Percentiles rank a stretch among this genome's conserved stretches.
These are phyloP conservation scores for Actinomortierella wolfii DNA, from an alignment of 371 early-diverging fungal species.

Conservation along the genomic window DNA sequence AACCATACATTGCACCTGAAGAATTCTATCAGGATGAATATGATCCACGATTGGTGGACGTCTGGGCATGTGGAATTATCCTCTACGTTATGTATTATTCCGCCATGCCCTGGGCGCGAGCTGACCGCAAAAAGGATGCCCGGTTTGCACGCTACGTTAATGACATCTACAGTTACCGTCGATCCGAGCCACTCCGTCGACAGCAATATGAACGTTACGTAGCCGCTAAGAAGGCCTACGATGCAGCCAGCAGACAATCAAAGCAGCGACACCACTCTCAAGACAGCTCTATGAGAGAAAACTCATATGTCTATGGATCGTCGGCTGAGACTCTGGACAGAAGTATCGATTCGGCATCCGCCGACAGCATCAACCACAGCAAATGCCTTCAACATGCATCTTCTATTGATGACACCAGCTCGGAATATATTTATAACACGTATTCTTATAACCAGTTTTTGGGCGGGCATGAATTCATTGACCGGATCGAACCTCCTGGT, in stretches of 20 bases:
- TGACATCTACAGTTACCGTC: constrained; percentile 24
- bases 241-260: too few species aligned
- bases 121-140: constrained; percentile 34
- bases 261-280: too few species aligned
- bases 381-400: too few species aligned
- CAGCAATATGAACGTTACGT: constrained; percentile 13
- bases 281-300: too few species aligned
- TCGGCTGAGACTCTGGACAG: too few species aligned
- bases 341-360: too few species aligned
- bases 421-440: constrained; percentile 16
- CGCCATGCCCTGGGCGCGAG: constrained; percentile 45
- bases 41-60: constrained; percentile 53
- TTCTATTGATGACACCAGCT: too few species aligned
- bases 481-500: constrained; percentile 29
- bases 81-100: constrained; percentile 46
- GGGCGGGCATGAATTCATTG: constrained; percentile 39
- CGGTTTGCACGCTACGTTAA: constrained; percentile 21
- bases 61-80: constrained; percentile 64
- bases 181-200: constrained; percentile 18
- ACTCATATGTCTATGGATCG: too few species aligned
- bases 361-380: too few species aligned
- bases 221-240: too few species aligned
- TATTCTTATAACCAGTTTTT: constrained; percentile 26
- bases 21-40: constrained; percentile 57
- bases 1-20: constrained; percentile 65